These are phyloP conservation scores for Plasmodium relictum DNA, from an alignment of 169 alveolate genomes.

Conservation along the genomic window DNA sequence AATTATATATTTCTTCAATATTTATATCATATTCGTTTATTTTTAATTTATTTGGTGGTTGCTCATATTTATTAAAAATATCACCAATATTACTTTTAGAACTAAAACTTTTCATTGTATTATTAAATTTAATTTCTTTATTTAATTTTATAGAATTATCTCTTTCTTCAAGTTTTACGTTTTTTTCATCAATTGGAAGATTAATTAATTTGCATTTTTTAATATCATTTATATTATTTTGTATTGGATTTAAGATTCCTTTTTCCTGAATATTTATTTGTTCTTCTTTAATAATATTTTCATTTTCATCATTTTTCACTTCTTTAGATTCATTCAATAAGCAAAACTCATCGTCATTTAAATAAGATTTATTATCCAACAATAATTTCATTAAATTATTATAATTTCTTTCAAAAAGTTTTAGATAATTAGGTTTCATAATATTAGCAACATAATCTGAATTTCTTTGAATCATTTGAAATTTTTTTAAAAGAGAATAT, in stretches of 20 bases:
- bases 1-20: conserved; percentile 49
- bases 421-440: conserved; percentile 67
- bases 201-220: background rate
- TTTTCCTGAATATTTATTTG: background rate
- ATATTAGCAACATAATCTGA: conserved; percentile 43
- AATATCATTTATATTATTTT: background rate
- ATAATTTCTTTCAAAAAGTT: conserved; percentile 63
- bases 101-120: background rate
- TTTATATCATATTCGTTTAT: conserved; percentile 34
- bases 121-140: background rate
- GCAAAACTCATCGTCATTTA: background rate
- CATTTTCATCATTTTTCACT: conserved; percentile 1
- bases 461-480: conserved; percentile 52
- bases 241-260: background rate
- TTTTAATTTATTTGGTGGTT: conserved; percentile 20
- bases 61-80: conserved; percentile 5
- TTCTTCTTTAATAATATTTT: background rate
- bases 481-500: conserved; percentile 43
- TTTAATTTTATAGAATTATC: background rate
- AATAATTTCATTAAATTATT: conserved; percentile 23
- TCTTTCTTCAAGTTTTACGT: background rate
- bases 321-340: background rate
- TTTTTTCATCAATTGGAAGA: background rate
- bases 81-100: background rate
- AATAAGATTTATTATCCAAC: background rate